Evolutionary conservation across 306 rosid genomes (phyloP), one percentile per base, ranked within the genome.

Genomic region (Biancaea sappan): DNA sequence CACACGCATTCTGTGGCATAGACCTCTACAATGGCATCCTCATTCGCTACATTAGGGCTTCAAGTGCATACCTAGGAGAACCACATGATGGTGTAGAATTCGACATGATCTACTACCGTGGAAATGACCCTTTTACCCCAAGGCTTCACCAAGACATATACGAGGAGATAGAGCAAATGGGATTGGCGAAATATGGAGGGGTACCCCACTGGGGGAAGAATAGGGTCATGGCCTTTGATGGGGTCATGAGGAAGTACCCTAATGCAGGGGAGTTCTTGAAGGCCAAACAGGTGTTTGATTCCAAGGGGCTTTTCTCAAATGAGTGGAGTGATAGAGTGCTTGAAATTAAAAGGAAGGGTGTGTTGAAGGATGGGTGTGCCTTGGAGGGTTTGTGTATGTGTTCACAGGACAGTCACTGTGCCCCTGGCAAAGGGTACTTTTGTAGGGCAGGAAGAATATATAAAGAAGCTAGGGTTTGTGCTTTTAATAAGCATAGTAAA

Each of bases 121-220:
- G 86, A 69, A 89, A 79, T 59, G 90, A 93, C 74, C 92, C 93
- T 0, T 76, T 67, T 74, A 44, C 24, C 4, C 97, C 97, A 7
- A 88, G 96, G 83, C 93, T 93, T 48, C 65, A 81, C 25, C 90
- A 89, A 59, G 97, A 83, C 26, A 58, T 87, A 15, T 21, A 87
- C 43, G 98, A 93, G 84, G 98, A 93, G 79, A 37, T 91, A 6
- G 97, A 93, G 75, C 98, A 93, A 69, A 21, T 93, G 24, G 93
- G 89, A 2, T 21, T 91, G 21, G 70, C 89, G 75, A 90, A 87
- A 71, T 93, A 93, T 48, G 89, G 86, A 38, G 96, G 91, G 9
- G 3, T 86, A 26, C 98, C 98, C 0, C 98, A 93, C 2, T 88
- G 96, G 93, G 91, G 98, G 24, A 90, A 92, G 77, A 90, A 90